These are phyloP conservation scores for Daedalea quercina DNA, from an alignment of 768 basidiomycete species.

Conservation along the genomic window DNA sequence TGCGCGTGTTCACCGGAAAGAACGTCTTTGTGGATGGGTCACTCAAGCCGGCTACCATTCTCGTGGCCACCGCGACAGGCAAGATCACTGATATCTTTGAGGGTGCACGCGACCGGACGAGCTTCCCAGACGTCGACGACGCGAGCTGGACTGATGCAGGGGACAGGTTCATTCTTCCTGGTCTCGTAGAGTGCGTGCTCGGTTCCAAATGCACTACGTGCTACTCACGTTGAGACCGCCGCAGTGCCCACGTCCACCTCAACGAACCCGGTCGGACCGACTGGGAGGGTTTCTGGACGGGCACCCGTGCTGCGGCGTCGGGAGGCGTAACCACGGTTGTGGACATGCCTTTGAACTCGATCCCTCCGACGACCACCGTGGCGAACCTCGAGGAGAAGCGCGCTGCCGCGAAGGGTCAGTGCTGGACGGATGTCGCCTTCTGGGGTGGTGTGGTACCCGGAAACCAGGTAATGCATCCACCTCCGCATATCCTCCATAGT, in stretches of 20 bases:
- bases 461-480: slow-evolving; percentile 52
- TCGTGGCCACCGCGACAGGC: slow-evolving; percentile 32
- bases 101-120: slow-evolving; percentile 7
- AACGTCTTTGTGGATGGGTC: slow-evolving; percentile 22
- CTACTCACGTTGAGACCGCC: neutral
- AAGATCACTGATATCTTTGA: slow-evolving; percentile 31
- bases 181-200: slow-evolving; percentile 45
- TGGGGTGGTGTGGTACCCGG: slow-evolving; percentile 95
- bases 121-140: slow-evolving; percentile 20
- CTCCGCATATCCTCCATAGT: neutral
- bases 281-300: slow-evolving; percentile 93
- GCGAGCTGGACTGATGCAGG: slow-evolving; percentile 30
- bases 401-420: slow-evolving; percentile 62
- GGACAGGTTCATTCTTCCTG: slow-evolving; percentile 39
- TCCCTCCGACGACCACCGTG: slow-evolving; percentile 91
- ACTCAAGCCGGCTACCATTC: slow-evolving; percentile 33
- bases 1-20: slow-evolving; percentile 16
- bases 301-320: slow-evolving; percentile 84
- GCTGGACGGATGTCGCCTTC: slow-evolving; percentile 79
- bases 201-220: neutral
- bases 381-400: slow-evolving; percentile 68
- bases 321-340: slow-evolving; percentile 95
- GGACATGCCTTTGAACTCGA: slow-evolving; percentile 98
- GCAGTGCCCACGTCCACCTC: slow-evolving; percentile 84
- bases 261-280: slow-evolving; percentile 91